phyloP scores from a whole-genome alignment of 1,284 basidiomycete species.

The Malassezia arunalokei region DNA sequence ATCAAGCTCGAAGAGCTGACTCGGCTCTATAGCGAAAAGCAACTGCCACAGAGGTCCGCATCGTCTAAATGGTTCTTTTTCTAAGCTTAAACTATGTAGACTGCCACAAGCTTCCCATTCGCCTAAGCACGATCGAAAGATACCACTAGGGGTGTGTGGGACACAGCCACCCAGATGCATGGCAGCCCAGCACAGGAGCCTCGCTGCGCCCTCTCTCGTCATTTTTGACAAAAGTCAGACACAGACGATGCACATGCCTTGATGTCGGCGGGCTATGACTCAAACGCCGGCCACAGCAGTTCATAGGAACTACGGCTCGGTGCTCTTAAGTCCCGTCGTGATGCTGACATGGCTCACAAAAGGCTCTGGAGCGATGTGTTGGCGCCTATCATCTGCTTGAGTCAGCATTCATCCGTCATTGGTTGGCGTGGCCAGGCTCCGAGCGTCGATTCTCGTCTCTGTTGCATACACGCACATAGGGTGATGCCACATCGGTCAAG shows the following conservation, averaged over 20 bases:
- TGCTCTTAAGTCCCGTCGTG: conserved; percentile 20
- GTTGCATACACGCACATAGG: background rate
- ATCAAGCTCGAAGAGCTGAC: conserved; percentile 44
- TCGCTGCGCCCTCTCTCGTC: conserved; percentile 4
- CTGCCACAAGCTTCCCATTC: background rate
- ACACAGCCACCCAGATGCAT: conserved; percentile 1
- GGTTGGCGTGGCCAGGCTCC: conserved; percentile 1
- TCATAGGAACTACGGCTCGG: conserved; percentile 6
- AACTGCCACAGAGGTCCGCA: background rate
- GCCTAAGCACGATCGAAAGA: background rate
- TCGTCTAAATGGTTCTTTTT: conserved; percentile 34
- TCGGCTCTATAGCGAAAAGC: conserved; percentile 45
- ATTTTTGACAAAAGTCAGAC: conserved; percentile 6
- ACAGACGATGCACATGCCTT: background rate
- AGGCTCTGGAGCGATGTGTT: background rate
- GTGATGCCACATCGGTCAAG: conserved; percentile 12
- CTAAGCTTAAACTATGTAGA: conserved; percentile 10
- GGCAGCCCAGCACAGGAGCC: background rate
- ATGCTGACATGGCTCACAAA: background rate
- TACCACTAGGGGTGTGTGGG: conserved; percentile 4
- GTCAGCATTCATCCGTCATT: background rate
- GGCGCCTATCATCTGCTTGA: background rate
- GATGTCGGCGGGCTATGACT: conserved; percentile 19
- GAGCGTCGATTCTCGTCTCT: conserved; percentile 10
- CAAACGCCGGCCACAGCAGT: conserved; percentile 16